A percentile compares a stretch with the other conserved stretches of the same genome.
Evolutionary conservation across 2,329 filamentous ascomycete species (phyloP).

Genomic region (Fonsecaea erecta): DNA sequence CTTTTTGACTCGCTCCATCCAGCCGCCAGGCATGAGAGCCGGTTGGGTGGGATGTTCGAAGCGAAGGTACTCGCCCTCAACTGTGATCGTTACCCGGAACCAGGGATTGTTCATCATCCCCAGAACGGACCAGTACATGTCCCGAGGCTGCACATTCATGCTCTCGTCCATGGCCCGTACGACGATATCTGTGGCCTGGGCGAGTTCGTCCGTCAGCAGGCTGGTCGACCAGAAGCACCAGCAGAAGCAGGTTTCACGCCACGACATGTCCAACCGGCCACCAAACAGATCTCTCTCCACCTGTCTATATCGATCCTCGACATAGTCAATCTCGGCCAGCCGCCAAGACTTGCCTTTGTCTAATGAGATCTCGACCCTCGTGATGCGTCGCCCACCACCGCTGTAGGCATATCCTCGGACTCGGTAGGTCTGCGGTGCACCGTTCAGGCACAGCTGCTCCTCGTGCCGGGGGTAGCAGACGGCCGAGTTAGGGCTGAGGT

Average conservation of each 20-base stretch:
- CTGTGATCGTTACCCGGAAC: conserved; percentile 79
- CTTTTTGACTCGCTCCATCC: conserved; percentile 92
- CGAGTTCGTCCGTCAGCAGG: conserved; percentile 66
- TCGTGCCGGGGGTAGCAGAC: conserved; percentile 79
- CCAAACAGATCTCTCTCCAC: conserved; percentile 70
- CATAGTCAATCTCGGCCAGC: conserved; percentile 76
- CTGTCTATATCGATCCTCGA: conserved; percentile 81
- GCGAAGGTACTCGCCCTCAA: conserved; percentile 65
- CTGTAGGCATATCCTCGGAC: conserved; percentile 84
- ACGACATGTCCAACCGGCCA: conserved; percentile 77
- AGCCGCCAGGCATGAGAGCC: conserved; percentile 75
- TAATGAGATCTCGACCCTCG: conserved; percentile 79
- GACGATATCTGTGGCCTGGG: conserved; percentile 71
- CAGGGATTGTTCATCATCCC: conserved; percentile 99
- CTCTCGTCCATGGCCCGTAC: conserved; percentile 88
- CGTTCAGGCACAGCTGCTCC: conserved; percentile 63
- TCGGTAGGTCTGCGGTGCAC: conserved; percentile 61
- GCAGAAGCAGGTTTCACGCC: conserved; percentile 81
- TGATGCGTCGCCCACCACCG: conserved; percentile 82
- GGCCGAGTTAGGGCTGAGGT: conserved; percentile 84
- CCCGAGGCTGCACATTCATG: conserved; percentile 82
- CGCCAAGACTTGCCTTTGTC: conserved; percentile 82
- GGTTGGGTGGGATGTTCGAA: conserved; percentile 92
- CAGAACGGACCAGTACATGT: conserved; percentile 95
- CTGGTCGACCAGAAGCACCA: conserved; percentile 91